A percentile compares a stretch with the other conserved stretches of the same genome.
These are phyloP conservation scores for Colletotrichum spaethianum DNA, from an alignment of 2,329 filamentous ascomycete genomes.

Conservation along the genomic window DNA sequence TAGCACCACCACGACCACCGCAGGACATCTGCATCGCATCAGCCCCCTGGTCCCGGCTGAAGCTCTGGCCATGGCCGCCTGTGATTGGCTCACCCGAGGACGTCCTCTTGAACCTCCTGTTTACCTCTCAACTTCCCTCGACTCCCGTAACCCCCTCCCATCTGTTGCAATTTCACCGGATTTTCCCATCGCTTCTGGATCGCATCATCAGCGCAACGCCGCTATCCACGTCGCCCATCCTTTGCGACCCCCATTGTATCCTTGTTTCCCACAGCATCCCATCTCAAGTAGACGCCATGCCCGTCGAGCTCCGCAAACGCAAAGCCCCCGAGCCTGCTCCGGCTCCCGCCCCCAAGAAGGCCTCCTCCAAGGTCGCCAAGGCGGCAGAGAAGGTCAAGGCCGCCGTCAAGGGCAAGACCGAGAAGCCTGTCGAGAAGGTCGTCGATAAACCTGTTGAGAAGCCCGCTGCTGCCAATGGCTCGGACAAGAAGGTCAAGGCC, in stretches of 20 bases:
- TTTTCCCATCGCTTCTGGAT: constrained; percentile 28
- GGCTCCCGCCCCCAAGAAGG: constrained; percentile 61
- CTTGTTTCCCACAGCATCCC: constrained; percentile 13
- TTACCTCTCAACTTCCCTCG: constrained; percentile 40
- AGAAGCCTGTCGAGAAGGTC: constrained; percentile 48
- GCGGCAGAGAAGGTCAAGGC: constrained; percentile 54
- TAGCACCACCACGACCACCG: constrained; percentile 5
- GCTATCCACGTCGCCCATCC: constrained; percentile 18
- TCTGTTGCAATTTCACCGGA: constrained; percentile 30
- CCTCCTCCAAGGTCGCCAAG: constrained; percentile 57
- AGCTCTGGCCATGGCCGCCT: constrained; percentile 37
- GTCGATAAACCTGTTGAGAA: constrained; percentile 51
- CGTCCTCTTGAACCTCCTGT: constrained; percentile 40
- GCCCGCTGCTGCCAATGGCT: constrained; percentile 51
- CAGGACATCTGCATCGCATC: constrained; percentile 40
- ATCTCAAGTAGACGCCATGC: constrained; percentile 58
- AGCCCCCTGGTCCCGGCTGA: constrained; percentile 42
- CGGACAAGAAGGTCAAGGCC: constrained; percentile 57
- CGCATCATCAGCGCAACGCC: constrained; percentile 35
- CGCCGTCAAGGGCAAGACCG: constrained; percentile 46
- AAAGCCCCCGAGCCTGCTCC: constrained; percentile 67
- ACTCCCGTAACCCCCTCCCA: constrained; percentile 32
- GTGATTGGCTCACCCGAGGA: constrained; percentile 39
- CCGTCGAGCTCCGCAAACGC: constrained; percentile 73
- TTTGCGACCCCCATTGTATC: constrained; percentile 28